Percentiles rank a stretch among this genome's conserved stretches.
Conservation (phyloP, 2,329 filamentous ascomycete genomes). For the Aspergillus phoenicis region DNA sequence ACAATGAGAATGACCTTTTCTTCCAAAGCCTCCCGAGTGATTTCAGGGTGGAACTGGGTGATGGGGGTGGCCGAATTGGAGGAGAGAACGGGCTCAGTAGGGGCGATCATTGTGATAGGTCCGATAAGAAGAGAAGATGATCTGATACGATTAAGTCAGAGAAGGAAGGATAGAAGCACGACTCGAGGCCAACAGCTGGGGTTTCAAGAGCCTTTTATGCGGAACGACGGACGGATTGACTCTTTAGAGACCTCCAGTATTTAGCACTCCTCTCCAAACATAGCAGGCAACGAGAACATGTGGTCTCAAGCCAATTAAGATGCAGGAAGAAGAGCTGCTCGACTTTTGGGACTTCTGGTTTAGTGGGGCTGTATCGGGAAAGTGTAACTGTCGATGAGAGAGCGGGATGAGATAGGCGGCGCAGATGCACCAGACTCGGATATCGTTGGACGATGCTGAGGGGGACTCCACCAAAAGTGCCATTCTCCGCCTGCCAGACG, state of each 20-base stretch:
- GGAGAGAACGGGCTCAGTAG: constrained; percentile 17
- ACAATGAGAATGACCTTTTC: constrained; percentile 25
- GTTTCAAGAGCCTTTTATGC: not conserved
- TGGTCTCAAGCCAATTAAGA: constrained; percentile 2
- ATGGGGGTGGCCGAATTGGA: constrained; percentile 15
- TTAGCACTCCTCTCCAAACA: not conserved
- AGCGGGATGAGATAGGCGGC: constrained; percentile 2
- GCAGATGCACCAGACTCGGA: constrained; percentile 2
- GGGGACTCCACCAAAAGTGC: constrained; percentile 7
- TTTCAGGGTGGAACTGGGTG: constrained; percentile 19
- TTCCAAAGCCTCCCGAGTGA: constrained; percentile 18
- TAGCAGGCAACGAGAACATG: not conserved
- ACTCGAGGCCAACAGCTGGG: not conserved
- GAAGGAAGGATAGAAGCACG: not conserved
- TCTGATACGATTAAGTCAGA: too few species aligned
- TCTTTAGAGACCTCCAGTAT: not conserved
- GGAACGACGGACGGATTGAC: not conserved
- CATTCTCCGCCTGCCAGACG: constrained; percentile 4
- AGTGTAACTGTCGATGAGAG: not conserved
- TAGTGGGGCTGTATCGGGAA: constrained; percentile 15
- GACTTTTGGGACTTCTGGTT: constrained; percentile 1
- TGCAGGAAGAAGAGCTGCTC: not conserved
- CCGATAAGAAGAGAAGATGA: not conserved
- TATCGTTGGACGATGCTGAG: constrained; percentile 15
- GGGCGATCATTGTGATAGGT: constrained; percentile 22